Conservation (phyloP, 169 alveolate species). For the Ophryocystis elektroscirrha region DNA sequence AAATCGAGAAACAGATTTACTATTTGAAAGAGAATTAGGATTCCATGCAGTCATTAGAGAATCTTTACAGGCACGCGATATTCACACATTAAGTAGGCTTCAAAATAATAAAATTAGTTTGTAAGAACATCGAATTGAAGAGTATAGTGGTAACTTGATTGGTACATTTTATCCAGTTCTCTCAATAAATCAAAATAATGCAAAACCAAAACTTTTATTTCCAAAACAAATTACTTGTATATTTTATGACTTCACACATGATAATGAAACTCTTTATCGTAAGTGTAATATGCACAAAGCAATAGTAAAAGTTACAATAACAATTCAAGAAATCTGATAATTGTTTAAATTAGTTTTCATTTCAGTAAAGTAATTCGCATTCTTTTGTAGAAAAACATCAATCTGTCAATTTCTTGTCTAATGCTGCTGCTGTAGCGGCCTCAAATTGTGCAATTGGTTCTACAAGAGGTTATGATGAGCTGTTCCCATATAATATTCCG, state of each 20-base stretch:
- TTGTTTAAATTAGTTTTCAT: too few relatives aligned
- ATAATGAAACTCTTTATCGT: slow-evolving; percentile 48
- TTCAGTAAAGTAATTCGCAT: background rate
- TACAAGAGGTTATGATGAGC: slow-evolving; percentile 66
- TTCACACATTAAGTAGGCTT: too few relatives aligned
- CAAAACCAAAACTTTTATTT: too few relatives aligned
- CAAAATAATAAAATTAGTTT: too few relatives aligned
- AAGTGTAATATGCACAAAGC: too few relatives aligned
- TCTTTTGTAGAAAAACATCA: slow-evolving; percentile 24
- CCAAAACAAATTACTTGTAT: too few relatives aligned
- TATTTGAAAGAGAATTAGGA: slow-evolving; percentile 51
- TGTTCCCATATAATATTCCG: slow-evolving; percentile 47
- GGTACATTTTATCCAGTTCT: too few relatives aligned
- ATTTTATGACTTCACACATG: slow-evolving; percentile 71
- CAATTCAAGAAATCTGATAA: too few relatives aligned
- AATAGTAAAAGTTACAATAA: too few relatives aligned
- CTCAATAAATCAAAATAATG: too few relatives aligned
- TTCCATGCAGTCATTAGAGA: slow-evolving; percentile 64
- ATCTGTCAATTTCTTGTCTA: slow-evolving; percentile 42
- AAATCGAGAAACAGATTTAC: slow-evolving; percentile 45
- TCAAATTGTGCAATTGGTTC: slow-evolving; percentile 55
- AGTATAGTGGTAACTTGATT: slow-evolving; percentile 3
- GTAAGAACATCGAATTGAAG: slow-evolving; percentile 2
- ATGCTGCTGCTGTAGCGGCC: slow-evolving; percentile 46
- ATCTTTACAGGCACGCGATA: slow-evolving; percentile 27